A percentile compares a stretch with the other conserved stretches of the same genome.
Conservation (phyloP, 2,329 filamentous ascomycete genomes). For the Diplocarpon mali region DNA sequence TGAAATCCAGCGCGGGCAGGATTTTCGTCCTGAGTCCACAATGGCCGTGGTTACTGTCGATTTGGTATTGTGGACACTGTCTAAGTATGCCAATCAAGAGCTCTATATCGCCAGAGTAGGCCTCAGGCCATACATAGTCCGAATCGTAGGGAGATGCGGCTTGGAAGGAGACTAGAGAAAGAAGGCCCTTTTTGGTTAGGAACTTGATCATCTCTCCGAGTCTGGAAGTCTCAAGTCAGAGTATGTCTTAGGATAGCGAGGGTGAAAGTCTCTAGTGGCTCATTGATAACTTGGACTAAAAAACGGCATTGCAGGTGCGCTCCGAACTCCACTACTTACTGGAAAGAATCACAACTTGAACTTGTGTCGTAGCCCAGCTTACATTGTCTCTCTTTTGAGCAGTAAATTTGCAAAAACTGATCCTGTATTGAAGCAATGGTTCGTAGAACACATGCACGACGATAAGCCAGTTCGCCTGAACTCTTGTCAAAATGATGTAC, state of each 20-base stretch:
- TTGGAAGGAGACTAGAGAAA: conserved; percentile 48
- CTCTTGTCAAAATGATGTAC: conserved; percentile 8
- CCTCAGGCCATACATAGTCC: conserved; percentile 25
- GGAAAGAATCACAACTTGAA: conserved; percentile 63
- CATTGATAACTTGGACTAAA: no score
- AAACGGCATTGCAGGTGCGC: no score
- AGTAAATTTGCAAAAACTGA: conserved; percentile 58
- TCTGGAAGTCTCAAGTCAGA: background rate
- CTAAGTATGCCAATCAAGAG: conserved; percentile 48
- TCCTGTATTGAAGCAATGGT: conserved; percentile 58
- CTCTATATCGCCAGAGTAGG: conserved; percentile 49
- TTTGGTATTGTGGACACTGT: conserved; percentile 61
- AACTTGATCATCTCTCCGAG: conserved; percentile 60
- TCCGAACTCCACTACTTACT: conserved; percentile 27
- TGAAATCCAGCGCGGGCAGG: conserved; percentile 53
- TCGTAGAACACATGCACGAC: conserved; percentile 55
- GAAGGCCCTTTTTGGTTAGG: conserved; percentile 47
- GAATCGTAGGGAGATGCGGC: conserved; percentile 32
- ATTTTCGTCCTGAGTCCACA: conserved; percentile 59
- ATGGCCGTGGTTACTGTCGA: conserved; percentile 62
- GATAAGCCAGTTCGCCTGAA: conserved; percentile 52
- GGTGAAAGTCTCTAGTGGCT: no score
- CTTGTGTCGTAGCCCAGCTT: conserved; percentile 65
- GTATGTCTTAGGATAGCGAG: no score
- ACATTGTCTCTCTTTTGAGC: conserved; percentile 57